A percentile compares a stretch with the other conserved stretches of the same genome.
Evolutionary conservation across 371 early-diverging fungal species (phyloP).

Genomic region (Vairimorpha ceranae): DNA sequence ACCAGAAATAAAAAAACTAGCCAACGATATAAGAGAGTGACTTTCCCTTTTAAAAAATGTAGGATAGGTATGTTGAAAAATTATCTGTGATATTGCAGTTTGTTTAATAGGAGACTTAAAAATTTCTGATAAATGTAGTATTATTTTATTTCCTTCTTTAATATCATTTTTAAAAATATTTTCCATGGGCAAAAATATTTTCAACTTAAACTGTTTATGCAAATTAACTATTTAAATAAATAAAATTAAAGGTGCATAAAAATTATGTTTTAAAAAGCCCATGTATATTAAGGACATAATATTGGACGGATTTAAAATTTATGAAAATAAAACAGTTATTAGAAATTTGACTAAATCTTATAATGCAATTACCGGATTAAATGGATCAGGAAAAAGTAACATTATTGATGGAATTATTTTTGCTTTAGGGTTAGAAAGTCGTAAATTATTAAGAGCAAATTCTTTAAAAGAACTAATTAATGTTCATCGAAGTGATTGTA

Average conservation of each 20-base stretch:
- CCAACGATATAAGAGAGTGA: slow-evolving; percentile 20
- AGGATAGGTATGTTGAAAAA: slow-evolving; percentile 39
- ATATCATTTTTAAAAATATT: slow-evolving; percentile 36
- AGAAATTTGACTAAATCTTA: slow-evolving; percentile 65
- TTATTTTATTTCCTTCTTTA: slow-evolving; percentile 40
- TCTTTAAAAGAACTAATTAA: slow-evolving; percentile 53
- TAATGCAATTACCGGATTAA: slow-evolving; percentile 97
- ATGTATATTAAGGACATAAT: slow-evolving; percentile 60
- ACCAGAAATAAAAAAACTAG: slow-evolving; percentile 28
- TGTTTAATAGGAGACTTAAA: slow-evolving; percentile 25
- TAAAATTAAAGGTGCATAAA: not conserved
- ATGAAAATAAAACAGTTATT: slow-evolving; percentile 48
- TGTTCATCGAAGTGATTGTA: slow-evolving; percentile 65
- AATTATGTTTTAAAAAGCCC: too few relatives aligned
- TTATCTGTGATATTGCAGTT: slow-evolving; percentile 23
- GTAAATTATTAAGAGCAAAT: slow-evolving; percentile 33
- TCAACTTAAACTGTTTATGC: not conserved
- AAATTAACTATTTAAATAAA: not conserved
- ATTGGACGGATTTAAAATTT: slow-evolving; percentile 63
- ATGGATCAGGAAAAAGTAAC: slow-evolving; percentile 98
- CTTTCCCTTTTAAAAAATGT: slow-evolving; percentile 35
- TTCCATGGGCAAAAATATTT: slow-evolving; percentile 24
- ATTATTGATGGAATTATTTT: slow-evolving; percentile 97
- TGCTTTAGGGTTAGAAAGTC: slow-evolving; percentile 84
- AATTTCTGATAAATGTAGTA: not conserved